Evolutionary conservation across 257 asterid species (phyloP), one percentile per base, ranked within the genome.

Genomic region (Solanum lycopersicoides): DNA sequence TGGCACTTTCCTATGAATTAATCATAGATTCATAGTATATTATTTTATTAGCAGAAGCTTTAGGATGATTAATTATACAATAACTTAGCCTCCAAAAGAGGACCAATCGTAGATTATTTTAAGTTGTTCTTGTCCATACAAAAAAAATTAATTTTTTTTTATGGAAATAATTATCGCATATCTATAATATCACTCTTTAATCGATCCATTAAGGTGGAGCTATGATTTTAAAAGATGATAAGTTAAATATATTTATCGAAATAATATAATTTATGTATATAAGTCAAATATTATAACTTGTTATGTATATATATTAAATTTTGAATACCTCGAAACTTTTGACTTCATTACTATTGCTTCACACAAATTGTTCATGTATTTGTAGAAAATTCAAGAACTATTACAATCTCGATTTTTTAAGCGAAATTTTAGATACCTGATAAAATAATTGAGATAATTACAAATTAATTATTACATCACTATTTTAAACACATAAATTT

Each of bases 121-220:
- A 25, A 3, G 14, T 7, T 75, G 5, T 37, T 21, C 18, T 39
- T 21, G 39, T 12, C 21, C 20, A 21, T 39, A 39, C 32, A 21
- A 21, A 12, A 50, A 14, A 15, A 50, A 15, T n/a, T n/a, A n/a
- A n/a, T n/a, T n/a, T n/a, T n/a, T 35, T 37, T 37, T 35, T 5
- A 73, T 73, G 10, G 4, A 73, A 1, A 73, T 5, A 73, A 0
- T 73, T 73, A 35, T 35, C 18, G 3, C 20, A 18, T 73, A 35
- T 35, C 6, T 35, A 7, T 35, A 18, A 2, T 3, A 34, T 35
- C 9, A 2, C 41, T 0, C 2, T 18, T 18, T 66, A 3, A 73
- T 63, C 14, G 1, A 0, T n/a, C 0, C 7, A 12, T 25, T 6
- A 0, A 5, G 23, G 13, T 1, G 0, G 0, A 63, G 32, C 2